Evolutionary conservation across 208 protist genomes (phyloP), one percentile per base, ranked within the genome.

Genomic region (Acanthamoeba healyi): DNA sequence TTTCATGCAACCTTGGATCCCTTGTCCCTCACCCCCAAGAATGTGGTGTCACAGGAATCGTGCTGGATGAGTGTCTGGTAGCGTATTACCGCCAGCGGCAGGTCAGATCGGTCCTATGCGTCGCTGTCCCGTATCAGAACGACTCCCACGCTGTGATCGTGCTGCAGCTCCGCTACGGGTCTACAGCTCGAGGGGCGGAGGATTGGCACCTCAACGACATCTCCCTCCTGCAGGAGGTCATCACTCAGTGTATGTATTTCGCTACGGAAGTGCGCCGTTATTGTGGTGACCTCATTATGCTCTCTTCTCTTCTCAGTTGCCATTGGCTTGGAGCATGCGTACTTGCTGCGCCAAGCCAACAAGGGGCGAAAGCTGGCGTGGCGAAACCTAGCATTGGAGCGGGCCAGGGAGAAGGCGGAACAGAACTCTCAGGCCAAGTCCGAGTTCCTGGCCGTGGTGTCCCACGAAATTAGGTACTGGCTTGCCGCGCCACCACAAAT

Each of bases 371-470:
- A 46, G 88, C 58, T 93, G 12, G 9, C 22, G 15, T 26, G 40
- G 4, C 22, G n/a, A 5, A 93, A 93, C 22, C 4, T 0, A 1
- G 88, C 58, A 5, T 44, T 93, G 0, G 6, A 49, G 4, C n/a
- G 58, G 56, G 88, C 88, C 19, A 87, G 81, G 63, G 49, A 89
- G 46, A 49, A 72, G 26, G 95, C 94, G 40, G 61, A 94, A 42
- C 72, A 88, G 22, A 91, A 51, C 0, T 84, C 74, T n/a, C 44
- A 94, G 61, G 95, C 94, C 6, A 96, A 95, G 44, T 94, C 94
- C 29, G 87, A 94, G 38, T 96, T 96, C 26, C 65, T 96, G 32
- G 94, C 95, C 7, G 91, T 95, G 14, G 94, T 96, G 1, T 77
- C 42, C 2, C 95, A 96, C 46, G 95, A 96, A n/a, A 46, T 96